These are phyloP conservation scores for Saccharum officinarum DNA, from an alignment of 176 grass and related monocot genomes.

Conservation along the genomic window DNA sequence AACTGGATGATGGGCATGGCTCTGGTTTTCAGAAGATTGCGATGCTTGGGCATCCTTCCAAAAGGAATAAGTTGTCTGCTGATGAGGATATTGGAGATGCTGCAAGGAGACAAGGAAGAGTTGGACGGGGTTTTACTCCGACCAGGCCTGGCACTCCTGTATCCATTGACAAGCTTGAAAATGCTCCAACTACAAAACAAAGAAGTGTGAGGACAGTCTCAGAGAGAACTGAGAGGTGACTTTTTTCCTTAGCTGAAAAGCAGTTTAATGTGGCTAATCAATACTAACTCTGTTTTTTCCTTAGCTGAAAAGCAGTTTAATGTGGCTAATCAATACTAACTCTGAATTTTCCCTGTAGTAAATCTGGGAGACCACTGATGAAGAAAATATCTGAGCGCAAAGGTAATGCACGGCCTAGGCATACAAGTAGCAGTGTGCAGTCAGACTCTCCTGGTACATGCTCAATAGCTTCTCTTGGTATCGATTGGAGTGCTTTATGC, in stretches of 20 bases:
- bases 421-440: constrained; percentile 51
- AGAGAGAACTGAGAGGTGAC: constrained; percentile 82
- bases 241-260: constrained; percentile 26
- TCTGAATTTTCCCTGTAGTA: constrained; percentile 54
- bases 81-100: constrained; percentile 72
- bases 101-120: constrained; percentile 61
- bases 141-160: constrained; percentile 53
- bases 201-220: constrained; percentile 70
- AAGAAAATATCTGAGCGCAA: constrained; percentile 87
- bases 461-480: not conserved
- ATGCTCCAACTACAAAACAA: constrained; percentile 69
- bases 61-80: constrained; percentile 72
- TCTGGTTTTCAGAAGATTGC: constrained; percentile 70
- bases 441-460: constrained; percentile 57
- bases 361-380: constrained; percentile 70
- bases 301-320: constrained; percentile 16
- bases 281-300: constrained; percentile 36
- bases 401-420: constrained; percentile 56
- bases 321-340: constrained; percentile 24
- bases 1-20: constrained; percentile 59
- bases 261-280: constrained; percentile 11
- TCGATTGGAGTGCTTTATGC: constrained; percentile 16
- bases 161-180: constrained; percentile 77
- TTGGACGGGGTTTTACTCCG: constrained; percentile 57
- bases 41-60: constrained; percentile 68